Percentiles rank a stretch among this genome's conserved stretches.
Evolutionary conservation across 1,284 basidiomycete genomes (phyloP).

Genomic region (Calocybe gambosa): DNA sequence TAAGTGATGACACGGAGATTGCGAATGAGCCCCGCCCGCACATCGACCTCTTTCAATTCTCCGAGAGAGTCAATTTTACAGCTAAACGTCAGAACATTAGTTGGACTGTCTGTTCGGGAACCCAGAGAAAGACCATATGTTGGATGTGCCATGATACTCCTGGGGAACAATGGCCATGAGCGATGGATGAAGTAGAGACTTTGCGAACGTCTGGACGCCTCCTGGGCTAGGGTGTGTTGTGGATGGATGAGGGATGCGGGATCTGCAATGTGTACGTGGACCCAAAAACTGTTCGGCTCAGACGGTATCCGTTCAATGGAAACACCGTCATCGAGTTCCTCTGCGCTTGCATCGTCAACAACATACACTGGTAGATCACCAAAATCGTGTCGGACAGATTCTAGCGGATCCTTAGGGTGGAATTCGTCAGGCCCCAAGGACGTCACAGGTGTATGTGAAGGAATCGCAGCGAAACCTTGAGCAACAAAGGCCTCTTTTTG

Average conservation of each 20-base stretch:
- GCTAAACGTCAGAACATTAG: slow-evolving; percentile 78
- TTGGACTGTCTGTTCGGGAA: slow-evolving; percentile 29
- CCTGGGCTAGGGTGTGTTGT: slow-evolving; percentile 50
- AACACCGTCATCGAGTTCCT: slow-evolving; percentile 93
- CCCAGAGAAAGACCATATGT: slow-evolving; percentile 61
- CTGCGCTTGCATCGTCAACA: slow-evolving; percentile 78
- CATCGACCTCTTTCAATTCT: slow-evolving; percentile 62
- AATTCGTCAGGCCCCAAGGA: slow-evolving; percentile 54
- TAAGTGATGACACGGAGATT: slow-evolving; percentile 71
- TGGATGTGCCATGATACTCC: slow-evolving; percentile 42
- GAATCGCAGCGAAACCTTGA: slow-evolving; percentile 18
- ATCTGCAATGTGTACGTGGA: slow-evolving; percentile 93
- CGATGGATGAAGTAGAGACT: slow-evolving; percentile 64
- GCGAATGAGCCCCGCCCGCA: slow-evolving; percentile 68
- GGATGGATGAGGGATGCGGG: slow-evolving; percentile 80
- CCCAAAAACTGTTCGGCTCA: slow-evolving; percentile 65
- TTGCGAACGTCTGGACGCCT: slow-evolving; percentile 46
- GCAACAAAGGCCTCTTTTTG: slow-evolving; percentile 29
- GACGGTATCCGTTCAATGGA: slow-evolving; percentile 65
- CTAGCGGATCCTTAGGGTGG: slow-evolving; percentile 51
- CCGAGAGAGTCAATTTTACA: slow-evolving; percentile 62
- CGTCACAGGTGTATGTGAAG: slow-evolving; percentile 17
- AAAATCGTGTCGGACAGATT: slow-evolving; percentile 79
- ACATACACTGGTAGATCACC: slow-evolving; percentile 80
- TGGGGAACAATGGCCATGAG: slow-evolving; percentile 68